Percentiles rank a stretch among this genome's conserved stretches.
Conservation (phyloP, 116 monocot species). For the Cymodocea nodosa region DNA sequence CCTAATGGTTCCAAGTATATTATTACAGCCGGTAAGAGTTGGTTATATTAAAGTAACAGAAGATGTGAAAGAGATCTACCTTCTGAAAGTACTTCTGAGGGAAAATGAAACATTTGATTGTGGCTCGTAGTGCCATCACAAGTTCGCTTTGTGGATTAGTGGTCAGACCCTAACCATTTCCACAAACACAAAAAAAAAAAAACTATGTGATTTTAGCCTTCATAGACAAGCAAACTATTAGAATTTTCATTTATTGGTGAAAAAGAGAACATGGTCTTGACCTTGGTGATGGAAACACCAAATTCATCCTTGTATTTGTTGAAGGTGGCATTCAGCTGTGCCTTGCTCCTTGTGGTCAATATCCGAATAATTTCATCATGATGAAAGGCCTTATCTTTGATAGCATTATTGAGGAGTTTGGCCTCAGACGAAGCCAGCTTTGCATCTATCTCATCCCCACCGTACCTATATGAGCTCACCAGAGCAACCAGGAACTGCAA, state of each 20-base stretch:
- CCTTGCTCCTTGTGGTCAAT: constrained; percentile 32
- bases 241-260: background rate
- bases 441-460: constrained; percentile 22
- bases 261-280: background rate
- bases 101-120: constrained; percentile 30
- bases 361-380: constrained; percentile 27
- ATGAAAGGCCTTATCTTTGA: constrained; percentile 14
- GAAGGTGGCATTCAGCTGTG: constrained; percentile 34
- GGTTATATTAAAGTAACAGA: too few relatives aligned
- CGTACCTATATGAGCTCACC: constrained; percentile 17
- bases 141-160: constrained; percentile 32
- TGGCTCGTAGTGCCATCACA: constrained; percentile 17
- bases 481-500: constrained; percentile 19
- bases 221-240: background rate
- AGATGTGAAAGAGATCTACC: constrained; percentile 12
- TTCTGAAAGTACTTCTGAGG: constrained; percentile 46
- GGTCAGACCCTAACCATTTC: constrained; percentile 1
- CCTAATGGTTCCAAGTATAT: constrained; percentile 15
- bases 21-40: background rate
- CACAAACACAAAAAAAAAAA: background rate
- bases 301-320: constrained; percentile 36
- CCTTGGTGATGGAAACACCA: constrained; percentile 34
- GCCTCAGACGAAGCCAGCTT: constrained; percentile 14
- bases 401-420: constrained; percentile 11
- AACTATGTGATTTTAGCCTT: background rate